Conservation (phyloP, 805 yeast species). For the Kurtzmaniella cleridarum region DNA sequence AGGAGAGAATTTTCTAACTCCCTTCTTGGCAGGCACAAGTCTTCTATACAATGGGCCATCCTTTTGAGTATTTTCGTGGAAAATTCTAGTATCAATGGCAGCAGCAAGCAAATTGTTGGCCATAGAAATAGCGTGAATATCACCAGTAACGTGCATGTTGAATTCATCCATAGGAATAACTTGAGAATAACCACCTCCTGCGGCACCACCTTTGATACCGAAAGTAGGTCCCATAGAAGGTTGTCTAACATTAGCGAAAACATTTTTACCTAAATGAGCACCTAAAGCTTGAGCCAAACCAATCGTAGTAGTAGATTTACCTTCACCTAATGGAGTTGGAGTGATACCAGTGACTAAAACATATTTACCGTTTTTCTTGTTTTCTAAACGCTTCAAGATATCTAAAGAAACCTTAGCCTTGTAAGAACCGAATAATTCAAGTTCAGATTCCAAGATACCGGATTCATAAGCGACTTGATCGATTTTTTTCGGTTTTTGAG, state of each 20-base stretch:
- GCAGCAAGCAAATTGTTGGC: constrained; percentile 80
- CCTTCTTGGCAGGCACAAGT: constrained; percentile 71
- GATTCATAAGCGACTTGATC: constrained; percentile 64
- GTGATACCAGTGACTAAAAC: constrained; percentile 79
- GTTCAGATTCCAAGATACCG: constrained; percentile 60
- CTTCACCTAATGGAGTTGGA: constrained; percentile 84
- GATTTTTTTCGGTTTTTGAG: constrained; percentile 67
- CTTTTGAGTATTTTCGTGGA: constrained; percentile 74
- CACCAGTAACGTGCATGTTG: constrained; percentile 83
- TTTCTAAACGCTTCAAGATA: constrained; percentile 55
- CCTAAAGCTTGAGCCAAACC: constrained; percentile 79
- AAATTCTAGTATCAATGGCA: constrained; percentile 81
- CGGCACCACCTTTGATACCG: constrained; percentile 88
- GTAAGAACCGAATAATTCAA: constrained; percentile 70
- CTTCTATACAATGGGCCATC: constrained; percentile 70
- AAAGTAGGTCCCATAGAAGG: constrained; percentile 89
- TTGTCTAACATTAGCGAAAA: constrained; percentile 79
- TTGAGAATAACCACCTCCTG: constrained; percentile 86
- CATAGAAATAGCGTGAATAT: constrained; percentile 78
- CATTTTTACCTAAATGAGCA: constrained; percentile 64
- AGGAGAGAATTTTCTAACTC: constrained; percentile 58
- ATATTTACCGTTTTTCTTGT: constrained; percentile 63
- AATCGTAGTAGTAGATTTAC: constrained; percentile 79
- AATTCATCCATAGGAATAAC: constrained; percentile 88
- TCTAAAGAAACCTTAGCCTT: constrained; percentile 72